Base-by-base conservation (phyloP, 805 yeast genomes). In the Teunomyces pallodes region DNA sequence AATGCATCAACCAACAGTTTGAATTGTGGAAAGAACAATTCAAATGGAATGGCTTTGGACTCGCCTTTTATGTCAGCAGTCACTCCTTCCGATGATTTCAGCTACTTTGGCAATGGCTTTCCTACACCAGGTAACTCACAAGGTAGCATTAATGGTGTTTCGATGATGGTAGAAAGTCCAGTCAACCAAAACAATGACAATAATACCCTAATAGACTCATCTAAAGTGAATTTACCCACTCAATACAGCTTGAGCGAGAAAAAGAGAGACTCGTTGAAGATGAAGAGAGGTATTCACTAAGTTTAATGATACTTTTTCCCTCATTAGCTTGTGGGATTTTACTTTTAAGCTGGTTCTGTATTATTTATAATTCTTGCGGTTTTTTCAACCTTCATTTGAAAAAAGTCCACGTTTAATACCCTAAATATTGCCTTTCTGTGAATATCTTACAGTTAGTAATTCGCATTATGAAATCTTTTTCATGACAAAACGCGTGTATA, bases 221-320 rank as follows among this genome's bases (percentile, higher is more conserved):
- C 56, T 4, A 49, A 43, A 43, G 55, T 65, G 28, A 60, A 60
- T 49, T 55, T 69, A 45, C 70, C 71, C 9, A 49, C 59, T 10
- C 70, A 67, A 49, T 61, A 64, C 43, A 66, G 67, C 36, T 59
- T 72, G 48, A 70, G 74, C 54, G 78, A 74, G 47, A 73, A 72
- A 61, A 74, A 74, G 60, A 60, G 78, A 50, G 78, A 74, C 42
- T 69, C 75, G 24, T 65, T 74, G 52, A 73, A 72, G 52, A 54
- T 74, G 58, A 74, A 74, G 47, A 62, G 78, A 59, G 78, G 78
- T 29, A 74, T 73, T 27, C 75, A 65, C 54, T 73, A 59, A 33
- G 17, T 10, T 32, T 32, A 32, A 32, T 32, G 35, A 32, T 6
- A 32, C 13, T 13, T n/a, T 2, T 7, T 12, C 14, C 35, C 9